These are phyloP conservation scores for Verticillium albo-atrum DNA, from an alignment of 2,329 filamentous ascomycete genomes.

Conservation along the genomic window DNA sequence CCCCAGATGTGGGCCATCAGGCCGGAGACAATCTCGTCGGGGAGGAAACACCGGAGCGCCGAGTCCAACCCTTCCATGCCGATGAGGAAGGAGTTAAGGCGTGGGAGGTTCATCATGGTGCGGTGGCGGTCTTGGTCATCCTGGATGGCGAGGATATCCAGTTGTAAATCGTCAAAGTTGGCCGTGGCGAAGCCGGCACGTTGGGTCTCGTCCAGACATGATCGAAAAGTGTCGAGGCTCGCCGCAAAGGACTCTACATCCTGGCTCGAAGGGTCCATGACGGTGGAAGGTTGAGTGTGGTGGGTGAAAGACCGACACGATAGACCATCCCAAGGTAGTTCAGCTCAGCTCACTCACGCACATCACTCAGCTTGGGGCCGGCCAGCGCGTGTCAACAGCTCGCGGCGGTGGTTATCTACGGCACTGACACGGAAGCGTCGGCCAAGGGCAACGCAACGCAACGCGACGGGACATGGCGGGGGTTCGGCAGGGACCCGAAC, in stretches of 20 bases:
- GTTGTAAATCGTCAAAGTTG: slow-evolving; percentile 13
- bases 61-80: slow-evolving; percentile 15
- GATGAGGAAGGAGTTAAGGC: slow-evolving; percentile 17
- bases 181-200: slow-evolving; percentile 12
- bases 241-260: slow-evolving; percentile 3
- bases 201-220: slow-evolving; percentile 10
- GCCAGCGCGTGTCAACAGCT: neutral
- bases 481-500: neutral
- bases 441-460: neutral
- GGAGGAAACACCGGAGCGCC: slow-evolving; percentile 4
- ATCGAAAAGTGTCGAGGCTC: slow-evolving; percentile 9
- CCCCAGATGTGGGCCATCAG: slow-evolving; percentile 24
- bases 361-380: neutral
- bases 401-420: neutral
- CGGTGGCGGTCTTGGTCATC: slow-evolving; percentile 17
- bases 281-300: neutral
- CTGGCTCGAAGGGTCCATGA: neutral
- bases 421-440: neutral
- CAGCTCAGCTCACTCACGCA: neutral
- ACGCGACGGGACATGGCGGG: neutral
- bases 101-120: slow-evolving; percentile 20
- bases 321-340: neutral
- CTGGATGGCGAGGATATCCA: slow-evolving; percentile 18
- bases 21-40: neutral
- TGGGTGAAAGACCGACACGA: neutral